A percentile compares a stretch with the other conserved stretches of the same genome.
These are phyloP conservation scores for Erythrophleum fordii DNA, from an alignment of 306 rosid species.

Conservation along the genomic window DNA sequence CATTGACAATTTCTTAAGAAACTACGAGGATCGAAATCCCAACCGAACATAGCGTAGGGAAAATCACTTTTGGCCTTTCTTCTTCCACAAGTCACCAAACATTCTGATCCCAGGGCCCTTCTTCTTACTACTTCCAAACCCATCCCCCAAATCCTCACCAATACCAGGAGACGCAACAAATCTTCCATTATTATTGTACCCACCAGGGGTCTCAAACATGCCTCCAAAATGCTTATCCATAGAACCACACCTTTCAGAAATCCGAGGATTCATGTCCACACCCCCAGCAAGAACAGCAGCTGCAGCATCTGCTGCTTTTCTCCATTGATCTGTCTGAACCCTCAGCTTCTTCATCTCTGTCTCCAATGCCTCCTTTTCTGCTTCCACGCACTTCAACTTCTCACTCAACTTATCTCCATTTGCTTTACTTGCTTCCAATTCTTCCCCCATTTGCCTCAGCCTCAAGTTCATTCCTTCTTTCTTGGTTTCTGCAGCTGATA, in stretches of 20 bases:
- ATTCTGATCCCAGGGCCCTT: slow-evolving; percentile 80
- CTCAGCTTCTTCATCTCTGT: slow-evolving; percentile 82
- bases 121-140: slow-evolving; percentile 67
- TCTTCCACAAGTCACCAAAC: slow-evolving; percentile 91
- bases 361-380: slow-evolving; percentile 64
- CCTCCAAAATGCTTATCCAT: slow-evolving; percentile 84
- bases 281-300: slow-evolving; percentile 84
- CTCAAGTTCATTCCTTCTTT: slow-evolving; percentile 55
- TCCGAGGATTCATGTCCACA: slow-evolving; percentile 64
- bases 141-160: slow-evolving; percentile 69
- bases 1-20: not conserved
- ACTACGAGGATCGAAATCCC: not conserved
- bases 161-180: slow-evolving; percentile 73
- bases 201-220: slow-evolving; percentile 63
- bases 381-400: slow-evolving; percentile 60
- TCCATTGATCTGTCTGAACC: slow-evolving; percentile 90
- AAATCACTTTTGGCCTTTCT: slow-evolving; percentile 72
- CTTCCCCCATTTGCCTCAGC: slow-evolving; percentile 54
- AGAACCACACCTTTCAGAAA: slow-evolving; percentile 81
- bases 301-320: slow-evolving; percentile 94
- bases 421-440: slow-evolving; percentile 56
- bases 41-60: not conserved
- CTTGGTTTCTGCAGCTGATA: slow-evolving; percentile 52
- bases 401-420: slow-evolving; percentile 50
- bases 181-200: slow-evolving; percentile 49